Conservation (phyloP, 2,329 filamentous ascomycete species). For the Xylariaceae sp. region DNA sequence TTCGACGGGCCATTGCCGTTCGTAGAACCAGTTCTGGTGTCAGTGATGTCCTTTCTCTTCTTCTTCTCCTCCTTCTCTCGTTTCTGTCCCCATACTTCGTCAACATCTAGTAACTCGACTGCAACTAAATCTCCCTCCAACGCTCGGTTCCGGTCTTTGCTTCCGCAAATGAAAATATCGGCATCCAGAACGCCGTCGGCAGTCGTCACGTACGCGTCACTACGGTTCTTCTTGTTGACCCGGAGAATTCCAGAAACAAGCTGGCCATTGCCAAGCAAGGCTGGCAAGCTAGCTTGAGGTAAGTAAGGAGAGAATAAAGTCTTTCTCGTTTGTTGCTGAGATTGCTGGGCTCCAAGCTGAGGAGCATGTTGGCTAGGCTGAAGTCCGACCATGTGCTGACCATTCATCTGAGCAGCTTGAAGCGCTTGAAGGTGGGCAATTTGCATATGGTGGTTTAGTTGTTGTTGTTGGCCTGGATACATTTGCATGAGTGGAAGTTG, state of each 20-base stretch:
- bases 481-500: conserved; percentile 82
- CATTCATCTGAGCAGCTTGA: conserved; percentile 79
- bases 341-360: conserved; percentile 58
- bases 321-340: conserved; percentile 89
- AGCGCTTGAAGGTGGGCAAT: conserved; percentile 86
- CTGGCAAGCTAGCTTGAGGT: conserved; percentile 87
- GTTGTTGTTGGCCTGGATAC: conserved; percentile 76
- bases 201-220: conserved; percentile 94
- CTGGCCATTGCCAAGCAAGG: conserved; percentile 83
- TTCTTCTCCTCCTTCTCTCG: conserved; percentile 99
- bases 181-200: conserved; percentile 83
- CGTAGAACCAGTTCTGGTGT: conserved; percentile 73
- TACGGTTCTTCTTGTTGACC: conserved; percentile 99
- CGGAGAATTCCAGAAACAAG: conserved; percentile 93
- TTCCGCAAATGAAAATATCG: conserved; percentile 98
- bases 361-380: conserved; percentile 68
- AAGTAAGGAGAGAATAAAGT: conserved; percentile 97
- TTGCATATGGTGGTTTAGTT: conserved; percentile 69
- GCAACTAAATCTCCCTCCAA: conserved; percentile 94
- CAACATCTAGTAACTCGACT: conserved; percentile 91
- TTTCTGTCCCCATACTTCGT: conserved; percentile 98
- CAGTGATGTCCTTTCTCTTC: conserved; percentile 98
- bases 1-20: conserved; percentile 64
- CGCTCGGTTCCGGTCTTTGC: conserved; percentile 96
- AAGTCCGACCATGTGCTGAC: conserved; percentile 65